Conservation (phyloP, 148 eudicot species). For the Silene conica region DNA sequence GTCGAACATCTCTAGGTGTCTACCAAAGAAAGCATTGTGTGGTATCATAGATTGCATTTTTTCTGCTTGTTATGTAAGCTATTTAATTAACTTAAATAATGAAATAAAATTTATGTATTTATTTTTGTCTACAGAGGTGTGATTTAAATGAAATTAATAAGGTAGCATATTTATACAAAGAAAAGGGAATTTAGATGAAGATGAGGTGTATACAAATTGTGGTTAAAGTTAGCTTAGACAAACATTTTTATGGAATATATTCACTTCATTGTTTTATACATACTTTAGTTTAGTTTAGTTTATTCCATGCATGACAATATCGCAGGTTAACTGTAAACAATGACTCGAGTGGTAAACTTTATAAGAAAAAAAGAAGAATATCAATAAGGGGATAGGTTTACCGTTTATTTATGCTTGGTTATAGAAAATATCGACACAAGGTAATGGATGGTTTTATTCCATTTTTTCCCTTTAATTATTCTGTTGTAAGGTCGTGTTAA, state of each 20-base stretch:
- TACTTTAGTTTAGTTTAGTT: neutral
- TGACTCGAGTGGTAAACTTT: neutral
- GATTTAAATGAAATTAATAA: neutral
- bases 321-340: neutral
- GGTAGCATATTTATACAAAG: neutral
- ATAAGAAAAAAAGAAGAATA: neutral
- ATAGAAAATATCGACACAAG: neutral
- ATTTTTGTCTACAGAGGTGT: neutral
- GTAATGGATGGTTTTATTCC: neutral
- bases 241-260: neutral
- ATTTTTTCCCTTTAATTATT: neutral
- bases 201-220: slow-evolving; percentile 1
- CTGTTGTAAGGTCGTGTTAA: too few relatives aligned
- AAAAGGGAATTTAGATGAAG: neutral
- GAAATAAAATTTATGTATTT: too few relatives aligned
- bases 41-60: slow-evolving; percentile 24
- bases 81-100: too few relatives aligned
- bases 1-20: slow-evolving; percentile 22
- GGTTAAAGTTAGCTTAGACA: neutral
- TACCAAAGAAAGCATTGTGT: slow-evolving; percentile 21
- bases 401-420: neutral
- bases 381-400: neutral
- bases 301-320: neutral
- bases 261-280: neutral
- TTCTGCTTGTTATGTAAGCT: neutral